Conservation (phyloP, 208 protist species). For the Trypanosoma theileri region DNA sequence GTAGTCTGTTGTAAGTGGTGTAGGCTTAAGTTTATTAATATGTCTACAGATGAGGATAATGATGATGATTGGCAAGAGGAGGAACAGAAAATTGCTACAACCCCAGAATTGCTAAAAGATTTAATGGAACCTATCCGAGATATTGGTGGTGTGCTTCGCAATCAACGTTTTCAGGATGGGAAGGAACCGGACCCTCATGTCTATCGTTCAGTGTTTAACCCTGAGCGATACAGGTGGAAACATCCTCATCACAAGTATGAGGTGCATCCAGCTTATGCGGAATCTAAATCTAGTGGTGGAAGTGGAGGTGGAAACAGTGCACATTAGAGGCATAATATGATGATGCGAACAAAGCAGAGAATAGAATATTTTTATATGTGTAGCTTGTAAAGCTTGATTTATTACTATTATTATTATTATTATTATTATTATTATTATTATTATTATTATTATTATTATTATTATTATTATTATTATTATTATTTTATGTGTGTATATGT, state of each 20-base stretch:
- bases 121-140: conserved; percentile 79
- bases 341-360: background rate
- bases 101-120: conserved; percentile 72
- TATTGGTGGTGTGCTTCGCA: conserved; percentile 74
- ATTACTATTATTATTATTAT: too few species aligned
- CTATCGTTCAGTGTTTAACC: conserved; percentile 82
- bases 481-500: background rate
- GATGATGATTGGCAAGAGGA: conserved; percentile 88
- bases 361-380: too few species aligned
- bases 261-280: conserved; percentile 77
- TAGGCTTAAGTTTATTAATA: conserved; percentile 89
- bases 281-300: conserved; percentile 31
- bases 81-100: conserved; percentile 87
- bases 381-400: too few species aligned
- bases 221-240: conserved; percentile 81
- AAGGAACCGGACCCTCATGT: conserved; percentile 78
- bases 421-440: too few species aligned
- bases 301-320: conserved; percentile 2
- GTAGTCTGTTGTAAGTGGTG: conserved; percentile 89
- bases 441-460: too few species aligned
- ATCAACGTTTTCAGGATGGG: conserved; percentile 71
- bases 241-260: conserved; percentile 79
- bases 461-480: too few species aligned
- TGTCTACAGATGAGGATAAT: conserved; percentile 84
- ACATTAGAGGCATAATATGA: conserved; percentile 7